Conservation (phyloP, 2,329 filamentous ascomycete genomes). For the Aspergillus novofumigatus region DNA sequence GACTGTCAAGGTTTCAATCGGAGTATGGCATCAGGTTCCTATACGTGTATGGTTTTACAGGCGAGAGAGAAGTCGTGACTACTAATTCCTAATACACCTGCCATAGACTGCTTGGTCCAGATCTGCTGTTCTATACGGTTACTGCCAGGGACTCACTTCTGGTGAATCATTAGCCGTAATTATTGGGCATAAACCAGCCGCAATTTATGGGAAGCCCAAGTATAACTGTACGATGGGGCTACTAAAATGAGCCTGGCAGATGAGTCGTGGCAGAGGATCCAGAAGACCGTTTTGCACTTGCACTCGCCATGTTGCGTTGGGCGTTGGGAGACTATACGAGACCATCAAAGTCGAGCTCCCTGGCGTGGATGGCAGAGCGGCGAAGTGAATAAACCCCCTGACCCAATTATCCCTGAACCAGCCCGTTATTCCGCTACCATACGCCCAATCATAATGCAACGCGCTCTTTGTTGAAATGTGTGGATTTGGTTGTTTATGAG, state of each 20-base stretch:
- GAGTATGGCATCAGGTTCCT: background rate
- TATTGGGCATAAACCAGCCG: background rate
- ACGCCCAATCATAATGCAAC: background rate
- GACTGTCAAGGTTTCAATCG: background rate
- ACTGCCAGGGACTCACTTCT: background rate
- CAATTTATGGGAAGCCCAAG: background rate
- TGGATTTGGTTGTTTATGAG: constrained; percentile 34
- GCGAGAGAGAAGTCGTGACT: background rate
- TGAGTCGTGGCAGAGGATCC: background rate
- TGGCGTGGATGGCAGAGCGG: background rate
- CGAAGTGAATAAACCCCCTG: background rate
- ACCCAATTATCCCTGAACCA: background rate
- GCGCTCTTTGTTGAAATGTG: constrained; percentile 23
- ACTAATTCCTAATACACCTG: background rate
- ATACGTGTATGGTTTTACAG: background rate
- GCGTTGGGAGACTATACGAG: background rate
- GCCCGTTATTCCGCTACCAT: background rate
- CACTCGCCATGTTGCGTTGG: background rate
- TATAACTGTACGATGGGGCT: too few relatives aligned
- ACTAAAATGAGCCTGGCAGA: background rate
- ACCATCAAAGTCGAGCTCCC: background rate
- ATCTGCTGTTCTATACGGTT: background rate
- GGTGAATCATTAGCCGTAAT: background rate
- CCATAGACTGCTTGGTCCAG: background rate
- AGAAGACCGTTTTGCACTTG: background rate